These are phyloP conservation scores for Salmacisia buchloeana DNA, from an alignment of 1,284 basidiomycete genomes.

Conservation along the genomic window DNA sequence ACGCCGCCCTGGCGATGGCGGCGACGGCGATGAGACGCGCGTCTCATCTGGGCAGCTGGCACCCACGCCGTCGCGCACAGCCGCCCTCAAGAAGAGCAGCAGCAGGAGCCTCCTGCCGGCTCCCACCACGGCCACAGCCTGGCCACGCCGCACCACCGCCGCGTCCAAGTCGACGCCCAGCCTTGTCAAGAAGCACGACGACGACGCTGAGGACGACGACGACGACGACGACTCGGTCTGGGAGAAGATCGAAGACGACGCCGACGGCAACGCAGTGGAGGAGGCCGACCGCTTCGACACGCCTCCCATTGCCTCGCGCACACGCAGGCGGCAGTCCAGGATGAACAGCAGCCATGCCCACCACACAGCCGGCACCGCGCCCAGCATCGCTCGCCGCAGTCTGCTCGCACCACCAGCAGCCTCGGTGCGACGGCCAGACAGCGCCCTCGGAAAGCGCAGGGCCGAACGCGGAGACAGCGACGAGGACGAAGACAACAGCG, in stretches of 20 bases:
- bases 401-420: not conserved
- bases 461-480: not conserved
- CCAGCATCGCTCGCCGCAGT: not conserved
- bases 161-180: too few relatives aligned
- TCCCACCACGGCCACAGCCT: not conserved
- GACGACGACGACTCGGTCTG: not conserved
- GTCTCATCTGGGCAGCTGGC: too few relatives aligned
- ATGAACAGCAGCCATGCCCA: not conserved
- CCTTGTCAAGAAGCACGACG: not conserved
- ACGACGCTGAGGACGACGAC: not conserved
- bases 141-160: not conserved
- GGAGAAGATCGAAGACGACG: not conserved
- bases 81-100: not conserved
- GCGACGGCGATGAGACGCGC: too few relatives aligned
- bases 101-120: too few relatives aligned
- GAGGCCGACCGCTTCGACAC: too few relatives aligned
- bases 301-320: not conserved
- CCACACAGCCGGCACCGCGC: not conserved
- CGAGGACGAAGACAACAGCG: not conserved
- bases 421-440: not conserved
- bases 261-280: too few relatives aligned
- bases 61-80: not conserved
- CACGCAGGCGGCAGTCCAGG: not conserved
- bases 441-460: constrained; percentile 2
- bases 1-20: too few relatives aligned